Conservation (phyloP, 805 yeast species). For the Ogataea minuta region DNA sequence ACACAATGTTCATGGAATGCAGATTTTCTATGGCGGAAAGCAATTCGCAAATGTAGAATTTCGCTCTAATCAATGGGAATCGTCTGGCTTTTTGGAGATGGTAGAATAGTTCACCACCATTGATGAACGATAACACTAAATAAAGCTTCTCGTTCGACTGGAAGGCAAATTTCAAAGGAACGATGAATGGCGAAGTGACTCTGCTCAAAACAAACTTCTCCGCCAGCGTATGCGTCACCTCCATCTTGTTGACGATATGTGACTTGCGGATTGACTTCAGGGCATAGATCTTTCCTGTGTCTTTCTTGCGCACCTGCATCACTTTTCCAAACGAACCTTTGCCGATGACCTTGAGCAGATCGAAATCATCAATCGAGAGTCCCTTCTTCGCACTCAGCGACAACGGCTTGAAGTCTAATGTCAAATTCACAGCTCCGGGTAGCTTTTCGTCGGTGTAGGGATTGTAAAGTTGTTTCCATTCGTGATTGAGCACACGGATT, state of each 20-base stretch:
- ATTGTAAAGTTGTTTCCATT: constrained; percentile 40
- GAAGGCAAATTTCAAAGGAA: constrained; percentile 92
- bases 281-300: constrained; percentile 92
- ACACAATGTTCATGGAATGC: constrained; percentile 88
- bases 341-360: constrained; percentile 90
- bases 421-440: constrained; percentile 40
- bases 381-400: constrained; percentile 49
- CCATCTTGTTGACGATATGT: constrained; percentile 89
- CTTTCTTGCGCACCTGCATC: constrained; percentile 96
- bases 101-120: constrained; percentile 95
- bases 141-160: constrained; percentile 96
- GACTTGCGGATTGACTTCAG: constrained; percentile 91
- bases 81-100: constrained; percentile 90
- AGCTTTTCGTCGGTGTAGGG: constrained; percentile 34
- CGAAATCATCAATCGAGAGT: constrained; percentile 87
- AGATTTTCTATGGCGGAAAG: constrained; percentile 89
- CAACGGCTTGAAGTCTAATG: constrained; percentile 35
- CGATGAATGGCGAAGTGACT: constrained; percentile 92
- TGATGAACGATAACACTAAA: constrained; percentile 85
- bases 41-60: constrained; percentile 93
- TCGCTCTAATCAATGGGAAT: constrained; percentile 82
- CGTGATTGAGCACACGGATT: constrained; percentile 66
- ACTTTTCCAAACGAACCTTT: constrained; percentile 98
- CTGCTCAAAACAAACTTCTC: constrained; percentile 94
- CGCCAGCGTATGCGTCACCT: constrained; percentile 93